Percentiles rank a stretch among this genome's conserved stretches.
These are phyloP conservation scores for Suhomyces canberraensis DNA, from an alignment of 805 yeast genomes.

Conservation along the genomic window DNA sequence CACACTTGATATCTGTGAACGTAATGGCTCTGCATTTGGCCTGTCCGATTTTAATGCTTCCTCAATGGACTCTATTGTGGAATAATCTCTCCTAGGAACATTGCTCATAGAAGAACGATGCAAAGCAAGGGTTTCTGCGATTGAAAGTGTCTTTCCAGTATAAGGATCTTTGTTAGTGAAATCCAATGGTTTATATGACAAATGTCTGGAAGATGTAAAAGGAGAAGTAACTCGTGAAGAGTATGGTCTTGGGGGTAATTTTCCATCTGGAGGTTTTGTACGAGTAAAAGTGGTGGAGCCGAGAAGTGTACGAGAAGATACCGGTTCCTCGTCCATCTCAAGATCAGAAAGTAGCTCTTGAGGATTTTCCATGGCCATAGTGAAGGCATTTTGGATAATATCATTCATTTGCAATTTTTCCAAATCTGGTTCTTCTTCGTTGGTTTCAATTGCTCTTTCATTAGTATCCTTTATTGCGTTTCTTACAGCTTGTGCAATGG, in stretches of 20 bases:
- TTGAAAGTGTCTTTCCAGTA: slow-evolving; percentile 35
- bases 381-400: slow-evolving; percentile 73
- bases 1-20: slow-evolving; percentile 33
- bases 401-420: slow-evolving; percentile 60
- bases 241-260: neutral
- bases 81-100: slow-evolving; percentile 25
- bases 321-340: slow-evolving; percentile 23
- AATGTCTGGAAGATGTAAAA: neutral
- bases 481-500: slow-evolving; percentile 3
- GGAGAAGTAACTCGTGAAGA: neutral
- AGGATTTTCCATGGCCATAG: slow-evolving; percentile 71
- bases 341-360: slow-evolving; percentile 38
- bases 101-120: slow-evolving; percentile 45
- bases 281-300: neutral
- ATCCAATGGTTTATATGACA: neutral
- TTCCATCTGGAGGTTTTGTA: neutral
- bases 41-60: slow-evolving; percentile 19
- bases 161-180: neutral
- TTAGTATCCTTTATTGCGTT: slow-evolving; percentile 1
- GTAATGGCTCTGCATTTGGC: slow-evolving; percentile 11
- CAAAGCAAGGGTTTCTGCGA: slow-evolving; percentile 59
- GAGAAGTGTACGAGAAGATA: neutral
- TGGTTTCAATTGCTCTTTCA: neutral
- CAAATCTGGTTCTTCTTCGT: slow-evolving; percentile 41
- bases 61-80: slow-evolving; percentile 25